Conservation (phyloP, 1,139 yeast species). For the Magnusiomyces tetraspermus region DNA sequence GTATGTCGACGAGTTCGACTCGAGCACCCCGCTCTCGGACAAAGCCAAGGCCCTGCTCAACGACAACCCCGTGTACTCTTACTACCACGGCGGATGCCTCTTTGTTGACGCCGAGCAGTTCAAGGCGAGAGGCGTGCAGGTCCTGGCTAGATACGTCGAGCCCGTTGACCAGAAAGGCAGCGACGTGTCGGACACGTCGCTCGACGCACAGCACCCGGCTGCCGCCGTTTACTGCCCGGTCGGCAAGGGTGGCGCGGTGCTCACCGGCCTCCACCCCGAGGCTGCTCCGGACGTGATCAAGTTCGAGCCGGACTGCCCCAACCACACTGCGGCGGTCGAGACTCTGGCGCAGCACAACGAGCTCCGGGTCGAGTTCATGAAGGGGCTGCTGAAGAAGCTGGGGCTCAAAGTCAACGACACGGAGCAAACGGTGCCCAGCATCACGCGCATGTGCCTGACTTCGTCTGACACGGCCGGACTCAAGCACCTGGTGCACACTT, state of each 20-base stretch:
- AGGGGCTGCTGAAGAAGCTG: slow-evolving; percentile 45
- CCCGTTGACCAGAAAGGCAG: slow-evolving; percentile 38
- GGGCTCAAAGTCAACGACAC: slow-evolving; percentile 59
- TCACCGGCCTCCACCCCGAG: slow-evolving; percentile 92
- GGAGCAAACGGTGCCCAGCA: slow-evolving; percentile 46
- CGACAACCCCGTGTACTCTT: slow-evolving; percentile 27
- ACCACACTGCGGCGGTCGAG: slow-evolving; percentile 35
- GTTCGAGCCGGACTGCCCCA: slow-evolving; percentile 23
- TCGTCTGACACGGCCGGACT: slow-evolving; percentile 28
- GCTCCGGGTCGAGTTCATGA: slow-evolving; percentile 47
- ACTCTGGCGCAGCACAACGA: slow-evolving; percentile 39
- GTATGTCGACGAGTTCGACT: slow-evolving; percentile 17
- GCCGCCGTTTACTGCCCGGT: slow-evolving; percentile 62
- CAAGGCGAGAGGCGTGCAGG: slow-evolving; percentile 44
- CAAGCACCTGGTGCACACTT: slow-evolving; percentile 26
- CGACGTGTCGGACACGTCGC: slow-evolving; percentile 29
- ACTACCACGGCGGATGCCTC: slow-evolving; percentile 83
- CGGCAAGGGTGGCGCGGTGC: slow-evolving; percentile 67
- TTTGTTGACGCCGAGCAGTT: slow-evolving; percentile 64
- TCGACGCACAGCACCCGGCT: slow-evolving; percentile 32
- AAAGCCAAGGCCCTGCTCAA: not conserved
- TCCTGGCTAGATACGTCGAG: slow-evolving; percentile 58
- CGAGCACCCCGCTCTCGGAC: not conserved
- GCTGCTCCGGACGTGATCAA: slow-evolving; percentile 50
- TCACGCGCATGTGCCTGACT: slow-evolving; percentile 53